Conservation (phyloP, 164 flowering plant genomes). For the Pachysandra terminalis region DNA sequence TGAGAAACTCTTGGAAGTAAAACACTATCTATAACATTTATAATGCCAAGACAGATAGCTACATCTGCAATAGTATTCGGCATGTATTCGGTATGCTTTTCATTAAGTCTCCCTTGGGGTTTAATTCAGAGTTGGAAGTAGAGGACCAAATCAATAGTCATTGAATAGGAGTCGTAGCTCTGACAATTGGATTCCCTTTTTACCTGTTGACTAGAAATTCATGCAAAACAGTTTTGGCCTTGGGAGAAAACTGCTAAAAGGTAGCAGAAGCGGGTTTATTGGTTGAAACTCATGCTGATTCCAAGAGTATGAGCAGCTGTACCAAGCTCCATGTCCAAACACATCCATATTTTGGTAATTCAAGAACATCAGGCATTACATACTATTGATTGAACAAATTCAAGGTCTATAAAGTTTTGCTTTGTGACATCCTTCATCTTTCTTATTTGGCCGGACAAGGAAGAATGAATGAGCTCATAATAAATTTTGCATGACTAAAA, state of each 20-base stretch:
- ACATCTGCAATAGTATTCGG: no score
- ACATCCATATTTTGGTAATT: neutral
- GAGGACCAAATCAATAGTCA: neutral
- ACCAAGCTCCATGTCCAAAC: neutral
- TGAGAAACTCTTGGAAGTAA: no score
- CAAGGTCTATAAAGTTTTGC: neutral
- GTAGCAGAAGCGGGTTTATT: neutral
- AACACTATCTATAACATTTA: no score
- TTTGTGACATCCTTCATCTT: no score
- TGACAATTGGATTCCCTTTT: neutral
- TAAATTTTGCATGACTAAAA: no score
- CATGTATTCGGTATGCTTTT: no score
- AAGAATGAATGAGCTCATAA: no score
- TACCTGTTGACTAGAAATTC: neutral
- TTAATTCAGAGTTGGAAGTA: neutral
- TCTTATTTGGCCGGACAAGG: no score
- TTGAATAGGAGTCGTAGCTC: no score
- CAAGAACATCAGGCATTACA: neutral
- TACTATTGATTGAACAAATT: neutral
- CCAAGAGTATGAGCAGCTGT: neutral
- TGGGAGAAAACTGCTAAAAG: neutral
- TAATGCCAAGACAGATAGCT: no score
- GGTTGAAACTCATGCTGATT: neutral
- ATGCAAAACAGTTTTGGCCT: neutral
- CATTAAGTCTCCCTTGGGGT: neutral